Base-by-base conservation (phyloP, 768 basidiomycete species). In the Omphalotus guepiniiformis region DNA sequence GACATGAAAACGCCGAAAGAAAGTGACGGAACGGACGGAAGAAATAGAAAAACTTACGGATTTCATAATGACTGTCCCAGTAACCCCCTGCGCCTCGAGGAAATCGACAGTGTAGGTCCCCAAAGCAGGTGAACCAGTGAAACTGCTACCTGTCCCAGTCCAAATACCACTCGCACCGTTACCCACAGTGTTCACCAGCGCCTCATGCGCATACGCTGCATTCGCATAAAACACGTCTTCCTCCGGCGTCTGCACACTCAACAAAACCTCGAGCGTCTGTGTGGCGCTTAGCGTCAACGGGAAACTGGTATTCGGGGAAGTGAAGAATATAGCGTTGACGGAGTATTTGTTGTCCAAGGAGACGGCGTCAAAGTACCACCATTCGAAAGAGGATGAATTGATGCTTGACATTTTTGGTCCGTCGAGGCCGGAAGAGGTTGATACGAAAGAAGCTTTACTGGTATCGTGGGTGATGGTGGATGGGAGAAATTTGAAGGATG, bases 291-390 rank as follows among this genome's bases (percentile, higher is more conserved):
- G 36, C 13, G 38, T 38, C 21, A 54, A 39, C 1, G 51, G 53
- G 25, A 56, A 54, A 11, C 48, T 55, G 19, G 23, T 27, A 5
- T 36, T n/a, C 9, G 49, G 39, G 7, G 42, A 44, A 19, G 55
- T 46, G 38, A 53, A 58, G 40, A 58, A 58, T 2, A 42, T 49
- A 29, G 53, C 49, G 23, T 52, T 52, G 15, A 53, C 49, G 7
- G 57, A 56, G 29, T 37, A 28, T 11, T 32, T 28, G 18, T 50
- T 46, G 34, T 56, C 53, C 41, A 35, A 23, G 26, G 57, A 53
- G n/a, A 55, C 53, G 8, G 47, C 57, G 36, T 58, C 57, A 18
- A 55, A 58, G 41, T 57, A 57, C 49, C 53, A 57, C 56, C 56
- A 57, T 26, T 57, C 53, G 32, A 50, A 57, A 5, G 47, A 40